Evolutionary conservation across 495 filamentous ascomycete species (phyloP).

Genomic region (Podospora conica): DNA sequence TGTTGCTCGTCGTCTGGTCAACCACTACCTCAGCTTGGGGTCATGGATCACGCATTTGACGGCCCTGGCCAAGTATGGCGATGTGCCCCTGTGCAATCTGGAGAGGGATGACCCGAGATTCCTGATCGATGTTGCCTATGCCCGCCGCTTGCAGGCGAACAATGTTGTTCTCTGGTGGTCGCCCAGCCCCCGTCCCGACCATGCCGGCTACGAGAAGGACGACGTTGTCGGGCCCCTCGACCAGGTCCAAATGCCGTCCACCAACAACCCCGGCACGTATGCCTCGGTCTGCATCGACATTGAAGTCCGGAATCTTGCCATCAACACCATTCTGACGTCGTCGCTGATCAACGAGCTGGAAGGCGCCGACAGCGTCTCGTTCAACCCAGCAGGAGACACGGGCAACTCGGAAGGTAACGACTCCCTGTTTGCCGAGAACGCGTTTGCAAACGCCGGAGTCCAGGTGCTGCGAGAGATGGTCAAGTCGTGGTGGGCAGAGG

Average conservation of each 20-base stretch:
- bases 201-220: conserved; percentile 93
- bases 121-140: conserved; percentile 93
- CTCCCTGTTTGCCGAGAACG: conserved; percentile 78
- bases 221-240: conserved; percentile 80
- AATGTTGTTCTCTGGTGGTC: conserved; percentile 99
- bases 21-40: conserved; percentile 83
- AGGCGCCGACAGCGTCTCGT: conserved; percentile 70
- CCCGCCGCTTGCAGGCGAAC: conserved; percentile 79
- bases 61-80: conserved; percentile 81
- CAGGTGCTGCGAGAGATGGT: conserved; percentile 95
- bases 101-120: conserved; percentile 91
- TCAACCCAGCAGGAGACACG: conserved; percentile 71
- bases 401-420: conserved; percentile 46
- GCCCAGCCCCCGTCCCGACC: conserved; percentile 73
- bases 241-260: conserved; percentile 85
- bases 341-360: conserved; percentile 97
- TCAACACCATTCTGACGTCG: conserved; percentile 96
- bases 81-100: conserved; percentile 91
- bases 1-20: conserved; percentile 76
- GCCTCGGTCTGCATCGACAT: conserved; percentile 96
- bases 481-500: conserved; percentile 95
- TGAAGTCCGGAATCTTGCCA: conserved; percentile 87
- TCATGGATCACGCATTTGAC: conserved; percentile 87
- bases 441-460: conserved; percentile 86
- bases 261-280: conserved; percentile 89